Base-by-base conservation (phyloP, 1,284 basidiomycete genomes). In the Heliocybe sulcata region DNA sequence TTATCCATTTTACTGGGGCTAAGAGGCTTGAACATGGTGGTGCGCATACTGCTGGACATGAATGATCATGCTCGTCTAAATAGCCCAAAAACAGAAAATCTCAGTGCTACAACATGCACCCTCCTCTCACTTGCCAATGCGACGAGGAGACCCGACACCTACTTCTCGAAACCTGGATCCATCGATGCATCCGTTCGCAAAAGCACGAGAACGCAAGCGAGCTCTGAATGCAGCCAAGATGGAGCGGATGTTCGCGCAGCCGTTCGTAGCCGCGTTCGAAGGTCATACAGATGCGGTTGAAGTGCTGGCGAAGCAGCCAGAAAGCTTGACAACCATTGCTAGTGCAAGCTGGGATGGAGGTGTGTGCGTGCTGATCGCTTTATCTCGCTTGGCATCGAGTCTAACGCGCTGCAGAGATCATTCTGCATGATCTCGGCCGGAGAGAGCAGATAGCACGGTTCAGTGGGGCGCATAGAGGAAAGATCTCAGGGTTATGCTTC, bases 221-320 rank as follows among this genome's bases (percentile, higher is more conserved):
- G 97, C 97, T 1, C 70, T 99, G 51, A 97, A 94, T 58, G 96
- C 96, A 0, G 90, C 90, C 22, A 99, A 99, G 74, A 89, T 99
- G 76, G 95, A 98, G 57, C 78, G 93, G 53, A 92, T 99, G 74
- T 98, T 98, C 67, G 89, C 96, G 25, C 98, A 97, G 67, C 97
- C 97, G 0, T 99, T 99, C 63, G 80, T 99, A 8, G 92, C 83
- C 27, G 82, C 86, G 53, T 69, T 99, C 48, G 95, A 97, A 57
- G 97, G 96, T 0, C 96, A 98, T 71, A 79, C 92, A 29, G 97
- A 99, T 69, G 94, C 95, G n/a, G 87, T 98, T 14, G 97, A 98
- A 71, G 83, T 86, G 22, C 75, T 98, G 57, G 83, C 82, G 20
- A 86, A 82, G 65, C 92, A 92, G 65, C 87, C 89, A 27, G 83